A percentile compares a stretch with the other conserved stretches of the same genome.
These are phyloP conservation scores for Tarenaya hassleriana DNA, from an alignment of 345 rosid species.

Conservation along the genomic window DNA sequence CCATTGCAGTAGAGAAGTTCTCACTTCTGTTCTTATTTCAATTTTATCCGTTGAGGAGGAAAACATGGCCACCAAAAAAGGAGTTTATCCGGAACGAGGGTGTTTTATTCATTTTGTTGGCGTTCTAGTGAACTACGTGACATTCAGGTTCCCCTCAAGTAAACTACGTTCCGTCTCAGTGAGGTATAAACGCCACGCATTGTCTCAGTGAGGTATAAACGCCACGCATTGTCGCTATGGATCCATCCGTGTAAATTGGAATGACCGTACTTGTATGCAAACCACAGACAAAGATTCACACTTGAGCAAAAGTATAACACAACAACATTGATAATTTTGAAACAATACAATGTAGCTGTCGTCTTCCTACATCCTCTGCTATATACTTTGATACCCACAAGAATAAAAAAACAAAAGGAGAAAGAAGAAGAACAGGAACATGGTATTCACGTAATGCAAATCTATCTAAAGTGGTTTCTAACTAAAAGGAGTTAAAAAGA, in stretches of 20 bases:
- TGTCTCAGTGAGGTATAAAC: no score
- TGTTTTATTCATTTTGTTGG: conserved; percentile 4
- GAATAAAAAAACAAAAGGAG: background rate
- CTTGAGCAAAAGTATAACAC: no score
- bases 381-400: conserved; percentile 15
- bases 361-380: conserved; percentile 20
- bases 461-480: no score
- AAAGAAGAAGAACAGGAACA: background rate
- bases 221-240: no score
- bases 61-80: conserved; percentile 26
- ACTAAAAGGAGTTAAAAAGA: no score
- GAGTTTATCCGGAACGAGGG: conserved; percentile 22
- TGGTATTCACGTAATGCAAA: no score
- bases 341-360: background rate
- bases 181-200: background rate
- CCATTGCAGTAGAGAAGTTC: conserved; percentile 16
- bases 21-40: background rate
- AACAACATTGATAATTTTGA: background rate
- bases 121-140: background rate
- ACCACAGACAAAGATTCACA: no score
- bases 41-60: conserved; percentile 21
- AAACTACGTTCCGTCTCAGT: background rate
- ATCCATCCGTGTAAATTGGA: no score
- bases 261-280: no score
- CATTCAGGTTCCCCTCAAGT: background rate